Evolutionary conservation across 495 filamentous ascomycete species (phyloP), one percentile per base, ranked within the genome.

Genomic region (Aspergillus hancockii): DNA sequence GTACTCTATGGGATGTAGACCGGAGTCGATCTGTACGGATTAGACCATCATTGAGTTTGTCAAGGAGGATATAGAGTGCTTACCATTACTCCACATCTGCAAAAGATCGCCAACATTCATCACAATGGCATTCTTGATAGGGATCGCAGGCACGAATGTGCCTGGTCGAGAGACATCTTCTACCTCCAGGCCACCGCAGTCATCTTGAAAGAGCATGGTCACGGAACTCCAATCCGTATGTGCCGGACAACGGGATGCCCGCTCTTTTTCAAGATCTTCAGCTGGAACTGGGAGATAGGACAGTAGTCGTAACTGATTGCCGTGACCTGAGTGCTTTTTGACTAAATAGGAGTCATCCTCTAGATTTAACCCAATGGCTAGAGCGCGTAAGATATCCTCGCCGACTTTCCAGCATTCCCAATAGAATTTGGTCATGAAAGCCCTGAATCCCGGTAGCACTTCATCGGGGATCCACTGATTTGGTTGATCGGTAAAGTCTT

Each of bases 401-500:
- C 71, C 73, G 0, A 71, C 69, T 12, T 57, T 56, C 54, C 75
- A 74, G 54, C 80, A 83, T 25, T 77, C 71, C 79, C 77, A 81
- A 64, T 85, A 87, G 72, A 87, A 86, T 25, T 65, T 57, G 21
- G 57, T 79, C 78, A 83, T 83, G 64, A 87, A 88, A 34, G 66
- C 63, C 13, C 79, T 77, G 64, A 89, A 89, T 4, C 81, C 85
- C 0, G 85, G 84, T 4, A 90, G 72, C 1, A 69, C 64, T 1
- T 79, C 69, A 34, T 87, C 79, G 3, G 84, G 83, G 8, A 85
- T 68, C 86, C 86, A 90, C 61, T 88, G 79, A 56, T 90, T 90
- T 9, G 85, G 84, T 60, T 88, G 83, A 21, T 65, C 56, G 10
- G 65, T 32, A 54, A 85, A 81, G 3, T 78, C 63, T 34, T 85